Evolutionary conservation across 2,329 filamentous ascomycete species (phyloP).

Genomic region (Dryadomyces sulphureus): DNA sequence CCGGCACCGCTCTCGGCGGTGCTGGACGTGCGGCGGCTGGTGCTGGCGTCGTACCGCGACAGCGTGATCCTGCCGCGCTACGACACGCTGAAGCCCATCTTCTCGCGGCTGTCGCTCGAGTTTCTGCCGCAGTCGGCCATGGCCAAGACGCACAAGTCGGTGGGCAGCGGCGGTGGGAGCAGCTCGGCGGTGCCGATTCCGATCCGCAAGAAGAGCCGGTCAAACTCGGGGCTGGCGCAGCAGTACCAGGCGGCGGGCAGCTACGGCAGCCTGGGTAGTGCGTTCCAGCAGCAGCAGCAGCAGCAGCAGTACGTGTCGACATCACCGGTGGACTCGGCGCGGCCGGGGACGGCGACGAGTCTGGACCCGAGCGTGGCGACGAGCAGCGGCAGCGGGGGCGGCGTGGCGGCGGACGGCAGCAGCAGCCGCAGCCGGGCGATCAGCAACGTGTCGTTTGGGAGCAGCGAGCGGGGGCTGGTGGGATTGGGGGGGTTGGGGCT

Average conservation of each 20-base stretch:
- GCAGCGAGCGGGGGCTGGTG: slow-evolving; percentile 25
- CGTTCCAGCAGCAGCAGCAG: background rate
- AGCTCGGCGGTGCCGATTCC: slow-evolving; percentile 35
- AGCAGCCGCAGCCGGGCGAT: slow-evolving; percentile 63
- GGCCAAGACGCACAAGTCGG: slow-evolving; percentile 11
- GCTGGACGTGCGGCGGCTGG: slow-evolving; percentile 77
- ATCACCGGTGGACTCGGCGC: slow-evolving; percentile 33
- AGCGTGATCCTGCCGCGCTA: slow-evolving; percentile 78
- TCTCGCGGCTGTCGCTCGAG: slow-evolving; percentile 77
- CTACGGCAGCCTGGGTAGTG: slow-evolving; percentile 9
- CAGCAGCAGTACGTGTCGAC: slow-evolving; percentile 27
- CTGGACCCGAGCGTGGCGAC: slow-evolving; percentile 49
- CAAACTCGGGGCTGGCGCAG: slow-evolving; percentile 9
- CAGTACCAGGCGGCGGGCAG: slow-evolving; percentile 2
- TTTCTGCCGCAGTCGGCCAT: slow-evolving; percentile 44
- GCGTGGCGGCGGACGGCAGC: slow-evolving; percentile 19
- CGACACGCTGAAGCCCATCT: slow-evolving; percentile 76
- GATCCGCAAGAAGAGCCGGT: slow-evolving; percentile 22
- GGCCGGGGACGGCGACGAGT: slow-evolving; percentile 61
- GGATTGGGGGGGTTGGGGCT: slow-evolving; percentile 15
- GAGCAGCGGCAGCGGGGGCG: slow-evolving; percentile 31
- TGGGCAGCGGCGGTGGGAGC: background rate
- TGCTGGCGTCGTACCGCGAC: slow-evolving; percentile 79
- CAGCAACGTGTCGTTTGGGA: slow-evolving; percentile 63
- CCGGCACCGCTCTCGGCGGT: slow-evolving; percentile 34